phyloP scores from a whole-genome alignment of 2,329 filamentous ascomycete genomes.

The Fusarium albidum region DNA sequence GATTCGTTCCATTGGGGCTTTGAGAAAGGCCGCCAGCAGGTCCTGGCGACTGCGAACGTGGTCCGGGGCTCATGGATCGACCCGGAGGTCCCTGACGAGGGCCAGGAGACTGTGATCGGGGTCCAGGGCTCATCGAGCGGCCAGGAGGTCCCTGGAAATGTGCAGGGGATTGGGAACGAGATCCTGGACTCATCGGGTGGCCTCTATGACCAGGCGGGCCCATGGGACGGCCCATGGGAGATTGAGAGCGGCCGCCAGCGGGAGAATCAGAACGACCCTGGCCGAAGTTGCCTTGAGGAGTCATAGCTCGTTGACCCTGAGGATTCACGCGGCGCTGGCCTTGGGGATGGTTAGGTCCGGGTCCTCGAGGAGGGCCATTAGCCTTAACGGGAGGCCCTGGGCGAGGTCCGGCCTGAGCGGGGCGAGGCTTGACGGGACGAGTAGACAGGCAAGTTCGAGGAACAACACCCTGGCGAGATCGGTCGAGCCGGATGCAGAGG shows the following conservation, averaged over 20 bases:
- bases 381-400: constrained; percentile 61
- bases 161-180: constrained; percentile 56
- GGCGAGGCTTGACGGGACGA: constrained; percentile 86
- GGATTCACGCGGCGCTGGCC: constrained; percentile 36
- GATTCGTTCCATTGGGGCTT: constrained; percentile 45
- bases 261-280: constrained; percentile 50
- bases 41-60: constrained; percentile 28
- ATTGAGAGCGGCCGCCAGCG: constrained; percentile 41
- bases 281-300: constrained; percentile 44
- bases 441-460: constrained; percentile 94
- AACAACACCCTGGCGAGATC: constrained; percentile 90
- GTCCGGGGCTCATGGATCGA: constrained; percentile 51
- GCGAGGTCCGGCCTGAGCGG: constrained; percentile 59
- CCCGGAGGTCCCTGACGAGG: constrained; percentile 37
- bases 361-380: constrained; percentile 35
- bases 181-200: constrained; percentile 50
- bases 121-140: constrained; percentile 52
- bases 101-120: constrained; percentile 37
- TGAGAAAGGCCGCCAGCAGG: constrained; percentile 32
- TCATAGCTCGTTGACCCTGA: constrained; percentile 48
- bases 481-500: constrained; percentile 89
- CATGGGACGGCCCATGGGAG: constrained; percentile 46
- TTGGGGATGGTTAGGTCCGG: constrained; percentile 21
- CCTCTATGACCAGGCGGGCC: constrained; percentile 39
- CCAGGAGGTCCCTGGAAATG: constrained; percentile 44